A percentile compares a stretch with the other conserved stretches of the same genome.
phyloP scores from a whole-genome alignment of 495 filamentous ascomycete species.

The Penicillium robsamsonii region DNA sequence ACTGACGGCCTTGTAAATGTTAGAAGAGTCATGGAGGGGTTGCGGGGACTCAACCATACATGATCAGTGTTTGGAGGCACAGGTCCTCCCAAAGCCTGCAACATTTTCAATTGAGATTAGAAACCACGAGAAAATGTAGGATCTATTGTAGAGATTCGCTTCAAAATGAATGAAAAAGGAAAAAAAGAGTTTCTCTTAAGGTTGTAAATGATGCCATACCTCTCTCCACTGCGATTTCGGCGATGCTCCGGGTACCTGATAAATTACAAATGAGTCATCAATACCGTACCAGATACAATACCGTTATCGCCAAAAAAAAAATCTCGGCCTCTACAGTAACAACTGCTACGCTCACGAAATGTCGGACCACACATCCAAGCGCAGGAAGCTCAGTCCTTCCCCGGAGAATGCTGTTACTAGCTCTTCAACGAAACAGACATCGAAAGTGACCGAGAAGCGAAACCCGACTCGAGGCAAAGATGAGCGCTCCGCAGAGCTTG shows the following conservation, averaged over 20 bases:
- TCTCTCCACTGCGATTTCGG: slow-evolving; percentile 34
- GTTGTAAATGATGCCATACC: slow-evolving; percentile 13
- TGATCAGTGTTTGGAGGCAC: slow-evolving; percentile 55
- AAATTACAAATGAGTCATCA: slow-evolving; percentile 12
- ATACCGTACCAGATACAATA: slow-evolving; percentile 11
- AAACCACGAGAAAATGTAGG: background rate
- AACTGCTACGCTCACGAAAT: slow-evolving; percentile 18
- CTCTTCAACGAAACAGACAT: slow-evolving; percentile 4
- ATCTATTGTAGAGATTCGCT: background rate
- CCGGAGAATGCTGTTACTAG: slow-evolving; percentile 23
- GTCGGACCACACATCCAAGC: slow-evolving; percentile 36
- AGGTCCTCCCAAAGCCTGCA: slow-evolving; percentile 43
- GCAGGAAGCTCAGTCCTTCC: slow-evolving; percentile 39
- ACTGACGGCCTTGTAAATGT: slow-evolving; percentile 73
- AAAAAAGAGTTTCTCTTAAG: slow-evolving; percentile 12
- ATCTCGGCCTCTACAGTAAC: slow-evolving; percentile 7
- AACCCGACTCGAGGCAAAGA: slow-evolving; percentile 21
- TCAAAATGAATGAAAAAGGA: slow-evolving; percentile 5
- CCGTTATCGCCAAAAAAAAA: slow-evolving; percentile 28
- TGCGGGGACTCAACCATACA: slow-evolving; percentile 41
- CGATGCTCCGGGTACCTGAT: slow-evolving; percentile 22
- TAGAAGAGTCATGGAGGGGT: slow-evolving; percentile 19
- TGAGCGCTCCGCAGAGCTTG: slow-evolving; percentile 40
- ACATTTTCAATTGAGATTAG: slow-evolving; percentile 27
- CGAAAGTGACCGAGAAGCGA: slow-evolving; percentile 13